Percentiles rank a stretch among this genome's conserved stretches.
phyloP scores from a whole-genome alignment of 805 yeast species.

The Ogataea nakhonphanomensis region DNA sequence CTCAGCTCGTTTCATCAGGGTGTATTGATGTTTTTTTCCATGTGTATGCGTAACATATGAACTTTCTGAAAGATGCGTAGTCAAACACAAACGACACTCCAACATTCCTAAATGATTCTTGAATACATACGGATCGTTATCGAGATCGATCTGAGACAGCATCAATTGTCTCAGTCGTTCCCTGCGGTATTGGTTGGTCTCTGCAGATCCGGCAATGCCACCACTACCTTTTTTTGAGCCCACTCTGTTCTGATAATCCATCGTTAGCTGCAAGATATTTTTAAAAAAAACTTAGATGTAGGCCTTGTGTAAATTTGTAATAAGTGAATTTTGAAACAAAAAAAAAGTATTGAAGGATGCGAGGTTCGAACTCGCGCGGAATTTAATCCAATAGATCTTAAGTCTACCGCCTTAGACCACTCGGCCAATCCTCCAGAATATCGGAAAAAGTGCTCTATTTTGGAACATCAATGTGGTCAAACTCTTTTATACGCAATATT shows the following conservation, averaged over 20 bases:
- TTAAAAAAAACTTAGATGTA: not conserved
- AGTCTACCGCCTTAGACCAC: constrained; percentile 39
- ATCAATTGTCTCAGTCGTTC: constrained; percentile 66
- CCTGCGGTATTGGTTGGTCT: constrained; percentile 63
- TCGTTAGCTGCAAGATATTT: constrained; percentile 24
- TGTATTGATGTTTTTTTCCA: constrained; percentile 78
- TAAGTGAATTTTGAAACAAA: no score
- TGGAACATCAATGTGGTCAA: not conserved
- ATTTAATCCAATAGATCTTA: constrained; percentile 35
- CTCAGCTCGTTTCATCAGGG: constrained; percentile 60
- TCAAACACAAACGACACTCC: constrained; percentile 82
- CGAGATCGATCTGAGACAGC: constrained; percentile 45
- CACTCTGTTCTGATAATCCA: constrained; percentile 88
- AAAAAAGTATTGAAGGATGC: constrained; percentile 31
- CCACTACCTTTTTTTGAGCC: constrained; percentile 92
- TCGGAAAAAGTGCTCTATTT: not conserved
- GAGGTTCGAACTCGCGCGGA: constrained; percentile 39
- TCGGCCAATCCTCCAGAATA: constrained; percentile 35
- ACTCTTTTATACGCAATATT: no score
- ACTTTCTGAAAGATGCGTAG: constrained; percentile 76
- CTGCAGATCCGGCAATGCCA: constrained; percentile 75
- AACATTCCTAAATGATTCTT: constrained; percentile 78
- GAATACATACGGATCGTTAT: constrained; percentile 78
- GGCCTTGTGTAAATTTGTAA: not conserved
- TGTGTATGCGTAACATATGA: constrained; percentile 81